Percentiles rank a stretch among this genome's conserved stretches.
These are phyloP conservation scores for Clohesyomyces aquaticus DNA, from an alignment of 495 filamentous ascomycete species.

Conservation along the genomic window DNA sequence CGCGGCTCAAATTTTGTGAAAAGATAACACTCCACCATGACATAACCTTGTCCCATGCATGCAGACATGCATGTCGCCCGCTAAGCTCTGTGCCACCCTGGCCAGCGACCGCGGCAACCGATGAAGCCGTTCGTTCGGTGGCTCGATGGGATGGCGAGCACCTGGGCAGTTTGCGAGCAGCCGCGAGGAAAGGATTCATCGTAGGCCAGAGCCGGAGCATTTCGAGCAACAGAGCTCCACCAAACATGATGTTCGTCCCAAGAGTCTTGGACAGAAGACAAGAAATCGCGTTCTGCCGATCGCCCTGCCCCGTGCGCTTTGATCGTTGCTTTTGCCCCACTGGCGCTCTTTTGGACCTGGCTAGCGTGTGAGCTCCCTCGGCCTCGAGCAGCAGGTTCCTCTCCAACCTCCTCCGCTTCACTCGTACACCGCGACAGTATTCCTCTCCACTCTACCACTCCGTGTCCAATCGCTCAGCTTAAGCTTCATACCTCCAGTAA, in stretches of 20 bases:
- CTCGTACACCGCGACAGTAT: not conserved
- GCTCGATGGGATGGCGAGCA: too few relatives aligned
- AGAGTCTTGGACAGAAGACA: not conserved
- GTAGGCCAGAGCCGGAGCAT: too few relatives aligned
- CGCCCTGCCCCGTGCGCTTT: not conserved
- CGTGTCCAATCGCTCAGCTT: conserved; percentile 9
- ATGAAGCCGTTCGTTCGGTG: too few relatives aligned
- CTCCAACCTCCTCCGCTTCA: conserved; percentile 20
- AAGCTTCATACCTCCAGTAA: conserved; percentile 23
- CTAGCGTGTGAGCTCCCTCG: conserved; percentile 15
- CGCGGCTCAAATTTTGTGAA: conserved; percentile 5
- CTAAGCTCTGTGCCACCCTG: not conserved
- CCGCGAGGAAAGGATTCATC: too few relatives aligned
- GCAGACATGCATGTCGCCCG: too few relatives aligned
- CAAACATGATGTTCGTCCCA: not conserved
- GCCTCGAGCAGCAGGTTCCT: conserved; percentile 19
- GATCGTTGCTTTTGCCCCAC: conserved; percentile 31
- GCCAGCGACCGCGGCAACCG: too few relatives aligned
- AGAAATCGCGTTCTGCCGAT: not conserved
- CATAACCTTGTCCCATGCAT: conserved; percentile 3
- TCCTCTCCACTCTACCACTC: conserved; percentile 17
- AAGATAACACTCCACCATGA: conserved; percentile 14
- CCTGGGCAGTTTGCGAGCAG: too few relatives aligned
- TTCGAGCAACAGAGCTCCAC: not conserved
- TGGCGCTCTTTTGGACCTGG: conserved; percentile 10